Evolutionary conservation across 2,329 filamentous ascomycete species (phyloP).

Genomic region (Aspergillus caelatus): DNA sequence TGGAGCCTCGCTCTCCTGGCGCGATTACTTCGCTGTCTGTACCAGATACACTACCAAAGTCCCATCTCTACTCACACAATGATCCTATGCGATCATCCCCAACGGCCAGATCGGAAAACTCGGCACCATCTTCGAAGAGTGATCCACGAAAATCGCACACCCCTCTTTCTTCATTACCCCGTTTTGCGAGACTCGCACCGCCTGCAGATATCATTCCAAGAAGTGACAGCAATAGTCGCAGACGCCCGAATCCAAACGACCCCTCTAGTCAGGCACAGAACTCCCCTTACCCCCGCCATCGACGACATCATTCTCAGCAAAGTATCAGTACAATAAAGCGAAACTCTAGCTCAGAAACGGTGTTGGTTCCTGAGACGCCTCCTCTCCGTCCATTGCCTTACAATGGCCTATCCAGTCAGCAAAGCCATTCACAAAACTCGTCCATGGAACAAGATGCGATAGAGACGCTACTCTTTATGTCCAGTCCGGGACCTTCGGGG

Average conservation of each 20-base stretch:
- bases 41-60: slow-evolving; percentile 13
- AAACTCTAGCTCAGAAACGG: slow-evolving; percentile 21
- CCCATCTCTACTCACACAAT: slow-evolving; percentile 14
- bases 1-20: slow-evolving; percentile 28
- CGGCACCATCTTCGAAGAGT: slow-evolving; percentile 18
- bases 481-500: slow-evolving; percentile 52
- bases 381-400: slow-evolving; percentile 32
- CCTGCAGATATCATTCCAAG: slow-evolving; percentile 47
- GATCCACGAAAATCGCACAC: slow-evolving; percentile 20
- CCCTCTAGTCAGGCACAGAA: slow-evolving; percentile 19
- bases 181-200: slow-evolving; percentile 43
- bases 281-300: slow-evolving; percentile 30
- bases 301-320: slow-evolving; percentile 38
- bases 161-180: slow-evolving; percentile 19
- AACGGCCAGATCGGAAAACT: slow-evolving; percentile 15
- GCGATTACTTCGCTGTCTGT: slow-evolving; percentile 25
- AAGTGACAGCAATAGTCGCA: slow-evolving; percentile 32
- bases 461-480: slow-evolving; percentile 55
- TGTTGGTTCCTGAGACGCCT: slow-evolving; percentile 35
- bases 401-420: slow-evolving; percentile 28
- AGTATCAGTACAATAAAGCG: slow-evolving; percentile 25
- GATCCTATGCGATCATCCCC: slow-evolving; percentile 16
- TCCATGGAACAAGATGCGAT: slow-evolving; percentile 55
- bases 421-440: slow-evolving; percentile 46
- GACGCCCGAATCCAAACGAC: slow-evolving; percentile 43